Conservation (phyloP, 2,329 filamentous ascomycete species). For the Pseudopithomyces maydicus region DNA sequence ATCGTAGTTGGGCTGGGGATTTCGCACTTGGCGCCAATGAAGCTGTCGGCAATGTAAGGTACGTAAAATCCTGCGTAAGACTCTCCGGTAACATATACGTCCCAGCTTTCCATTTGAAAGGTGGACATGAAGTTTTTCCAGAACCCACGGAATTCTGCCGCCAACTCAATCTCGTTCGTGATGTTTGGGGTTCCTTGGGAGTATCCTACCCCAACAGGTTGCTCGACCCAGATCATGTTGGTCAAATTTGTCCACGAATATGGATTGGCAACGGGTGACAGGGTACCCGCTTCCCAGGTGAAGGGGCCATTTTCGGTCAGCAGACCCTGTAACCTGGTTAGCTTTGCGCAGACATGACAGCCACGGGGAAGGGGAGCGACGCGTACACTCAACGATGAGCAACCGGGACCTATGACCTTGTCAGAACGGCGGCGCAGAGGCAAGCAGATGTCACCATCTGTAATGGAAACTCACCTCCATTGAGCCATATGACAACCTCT, state of each 20-base stretch:
- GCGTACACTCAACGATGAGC: conserved; percentile 58
- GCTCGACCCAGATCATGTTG: conserved; percentile 52
- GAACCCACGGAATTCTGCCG: conserved; percentile 55
- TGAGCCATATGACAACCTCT: conserved; percentile 64
- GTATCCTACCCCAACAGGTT: conserved; percentile 55
- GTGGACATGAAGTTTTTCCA: conserved; percentile 61
- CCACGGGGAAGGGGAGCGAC: too few relatives aligned
- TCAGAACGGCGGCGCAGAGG: too few relatives aligned
- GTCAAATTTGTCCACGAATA: conserved; percentile 68
- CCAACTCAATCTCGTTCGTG: conserved; percentile 54
- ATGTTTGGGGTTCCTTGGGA: conserved; percentile 51
- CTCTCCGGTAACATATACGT: conserved; percentile 62
- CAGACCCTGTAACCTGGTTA: conserved; percentile 53
- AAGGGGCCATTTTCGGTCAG: conserved; percentile 76
- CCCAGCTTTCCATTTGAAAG: conserved; percentile 59
- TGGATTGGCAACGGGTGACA: conserved; percentile 66
- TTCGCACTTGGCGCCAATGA: conserved; percentile 58
- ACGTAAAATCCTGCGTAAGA: conserved; percentile 62
- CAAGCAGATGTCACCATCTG: too few relatives aligned
- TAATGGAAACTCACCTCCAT: too few relatives aligned
- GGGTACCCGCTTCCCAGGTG: conserved; percentile 66
- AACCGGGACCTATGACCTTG: conserved; percentile 38
- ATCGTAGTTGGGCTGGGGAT: too few relatives aligned
- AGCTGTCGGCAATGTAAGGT: conserved; percentile 61
- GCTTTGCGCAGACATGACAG: too few relatives aligned